Evolutionary conservation across 1,284 basidiomycete genomes (phyloP).

Genomic region (Trametes polyzona): DNA sequence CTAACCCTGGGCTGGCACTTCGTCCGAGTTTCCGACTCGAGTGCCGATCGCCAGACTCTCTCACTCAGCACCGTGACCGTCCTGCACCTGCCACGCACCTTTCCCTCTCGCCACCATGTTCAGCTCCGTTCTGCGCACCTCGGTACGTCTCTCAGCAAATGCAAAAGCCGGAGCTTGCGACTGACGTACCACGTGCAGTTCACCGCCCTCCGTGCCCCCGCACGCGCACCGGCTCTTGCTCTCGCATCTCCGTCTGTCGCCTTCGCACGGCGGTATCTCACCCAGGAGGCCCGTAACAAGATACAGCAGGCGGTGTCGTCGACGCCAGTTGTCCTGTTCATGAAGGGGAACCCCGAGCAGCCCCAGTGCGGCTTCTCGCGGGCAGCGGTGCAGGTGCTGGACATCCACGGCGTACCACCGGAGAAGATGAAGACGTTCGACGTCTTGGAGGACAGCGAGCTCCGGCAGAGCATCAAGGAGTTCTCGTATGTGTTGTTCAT

Average conservation of each 20-base stretch:
- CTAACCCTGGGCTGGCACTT: constrained; percentile 17
- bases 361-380: constrained; percentile 91
- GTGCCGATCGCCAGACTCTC: constrained; percentile 16
- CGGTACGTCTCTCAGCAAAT: constrained; percentile 37
- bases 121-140: constrained; percentile 46
- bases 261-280: constrained; percentile 45
- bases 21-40: constrained; percentile 7
- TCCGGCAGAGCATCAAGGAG: constrained; percentile 90
- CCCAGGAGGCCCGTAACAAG: constrained; percentile 46
- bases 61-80: constrained; percentile 23
- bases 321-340: constrained; percentile 88
- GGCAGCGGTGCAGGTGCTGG: constrained; percentile 90
- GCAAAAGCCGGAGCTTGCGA: accelerated
- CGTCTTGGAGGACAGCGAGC: constrained; percentile 85
- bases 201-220: constrained; percentile 28
- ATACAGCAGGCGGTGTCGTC: constrained; percentile 67
- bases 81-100: constrained; percentile 15
- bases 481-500: constrained; percentile 72
- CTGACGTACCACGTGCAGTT: constrained; percentile 1
- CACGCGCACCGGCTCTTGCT: constrained; percentile 23
- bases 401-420: constrained; percentile 81
- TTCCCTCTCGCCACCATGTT: constrained; percentile 43
- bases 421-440: constrained; percentile 90
- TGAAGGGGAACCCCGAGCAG: constrained; percentile 84
- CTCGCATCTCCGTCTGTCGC: constrained; percentile 27